These are phyloP conservation scores for Rubus parviflorus DNA, from an alignment of 306 rosid species.

Conservation along the genomic window DNA sequence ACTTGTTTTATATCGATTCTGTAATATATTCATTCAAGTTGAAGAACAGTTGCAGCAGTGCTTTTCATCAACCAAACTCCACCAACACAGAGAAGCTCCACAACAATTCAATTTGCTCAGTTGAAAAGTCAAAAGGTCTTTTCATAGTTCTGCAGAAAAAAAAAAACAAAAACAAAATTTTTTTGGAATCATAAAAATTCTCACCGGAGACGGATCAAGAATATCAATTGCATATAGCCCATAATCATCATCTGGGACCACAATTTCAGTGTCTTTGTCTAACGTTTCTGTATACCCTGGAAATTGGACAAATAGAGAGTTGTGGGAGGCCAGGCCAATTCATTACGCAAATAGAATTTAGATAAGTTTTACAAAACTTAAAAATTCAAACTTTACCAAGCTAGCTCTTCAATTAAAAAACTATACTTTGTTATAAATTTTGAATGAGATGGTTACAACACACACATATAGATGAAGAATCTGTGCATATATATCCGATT, in stretches of 20 bases:
- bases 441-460: neutral
- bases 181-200: conserved; percentile 3
- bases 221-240: conserved; percentile 94
- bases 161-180: neutral
- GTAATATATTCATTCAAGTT: neutral
- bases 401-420: neutral
- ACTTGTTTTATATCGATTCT: neutral
- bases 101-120: neutral
- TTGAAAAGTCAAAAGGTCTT: neutral
- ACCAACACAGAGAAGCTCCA: neutral
- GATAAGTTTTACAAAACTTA: neutral
- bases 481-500: too few species aligned
- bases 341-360: neutral
- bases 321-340: neutral
- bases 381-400: neutral
- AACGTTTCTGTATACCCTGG: conserved; percentile 77
- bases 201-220: conserved; percentile 79
- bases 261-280: conserved; percentile 51
- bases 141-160: neutral
- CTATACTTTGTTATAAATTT: neutral
- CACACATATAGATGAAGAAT: neutral
- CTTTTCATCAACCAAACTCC: neutral
- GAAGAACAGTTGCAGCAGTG: neutral
- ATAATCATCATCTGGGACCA: conserved; percentile 73
- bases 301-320: neutral